Percentiles rank a stretch among this genome's conserved stretches.
Conservation (phyloP, 306 rosid genomes). For the Mimosa pudica region DNA sequence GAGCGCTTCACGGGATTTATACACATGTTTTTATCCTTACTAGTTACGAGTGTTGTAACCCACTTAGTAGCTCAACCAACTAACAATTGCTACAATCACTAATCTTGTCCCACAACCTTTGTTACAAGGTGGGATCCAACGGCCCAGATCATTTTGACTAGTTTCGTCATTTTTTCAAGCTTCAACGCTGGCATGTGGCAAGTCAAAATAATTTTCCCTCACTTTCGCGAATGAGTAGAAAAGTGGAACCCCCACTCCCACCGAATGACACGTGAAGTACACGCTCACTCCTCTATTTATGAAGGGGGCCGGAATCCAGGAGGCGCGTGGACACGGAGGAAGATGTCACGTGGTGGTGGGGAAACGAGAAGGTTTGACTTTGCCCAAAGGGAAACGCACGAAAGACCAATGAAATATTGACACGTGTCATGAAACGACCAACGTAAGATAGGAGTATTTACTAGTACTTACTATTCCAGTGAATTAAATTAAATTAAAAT, state of each 20-base stretch:
- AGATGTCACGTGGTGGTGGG: not conserved
- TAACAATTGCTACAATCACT: not conserved
- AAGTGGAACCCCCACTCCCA: not conserved
- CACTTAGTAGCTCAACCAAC: too few species aligned
- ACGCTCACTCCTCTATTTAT: not conserved
- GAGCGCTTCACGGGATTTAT: too few species aligned
- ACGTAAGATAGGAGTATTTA: slow-evolving; percentile 38
- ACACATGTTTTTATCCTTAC: too few species aligned
- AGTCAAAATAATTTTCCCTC: slow-evolving; percentile 33
- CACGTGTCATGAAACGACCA: slow-evolving; percentile 54
- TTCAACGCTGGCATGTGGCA: slow-evolving; percentile 22
- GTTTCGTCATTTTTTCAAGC: slow-evolving; percentile 10
- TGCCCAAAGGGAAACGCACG: slow-evolving; percentile 38
- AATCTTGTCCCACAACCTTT: not conserved
- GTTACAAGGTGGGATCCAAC: slow-evolving; percentile 8
- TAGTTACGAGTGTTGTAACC: too few species aligned
- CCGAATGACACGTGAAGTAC: slow-evolving; percentile 13
- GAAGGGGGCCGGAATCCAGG: not conserved
- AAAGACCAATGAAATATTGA: slow-evolving; percentile 13
- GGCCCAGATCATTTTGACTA: slow-evolving; percentile 54
- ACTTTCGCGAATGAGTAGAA: not conserved
- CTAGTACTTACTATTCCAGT: slow-evolving; percentile 52
- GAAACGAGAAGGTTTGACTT: slow-evolving; percentile 47
- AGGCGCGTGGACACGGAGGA: slow-evolving; percentile 24
- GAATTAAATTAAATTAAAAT: slow-evolving; percentile 48